A percentile compares a stretch with the other conserved stretches of the same genome.
Conservation (phyloP, 106 monocot species). For the Cymbidium sinense region DNA sequence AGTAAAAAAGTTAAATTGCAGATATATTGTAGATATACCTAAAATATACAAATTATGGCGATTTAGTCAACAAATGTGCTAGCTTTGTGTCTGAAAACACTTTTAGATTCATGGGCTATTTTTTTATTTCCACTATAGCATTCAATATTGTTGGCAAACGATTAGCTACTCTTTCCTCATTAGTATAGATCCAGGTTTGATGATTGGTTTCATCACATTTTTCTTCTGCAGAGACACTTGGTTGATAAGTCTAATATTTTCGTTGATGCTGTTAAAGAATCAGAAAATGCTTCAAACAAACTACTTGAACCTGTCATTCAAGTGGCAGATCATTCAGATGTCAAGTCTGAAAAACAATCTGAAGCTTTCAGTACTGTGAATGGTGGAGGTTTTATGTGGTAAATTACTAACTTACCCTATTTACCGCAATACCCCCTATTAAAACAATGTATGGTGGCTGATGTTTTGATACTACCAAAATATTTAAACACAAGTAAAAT, state of each 20-base stretch:
- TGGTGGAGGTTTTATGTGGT: not conserved
- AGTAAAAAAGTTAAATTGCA: not conserved
- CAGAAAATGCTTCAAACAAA: not conserved
- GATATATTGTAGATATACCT: not conserved
- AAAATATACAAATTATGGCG: not conserved
- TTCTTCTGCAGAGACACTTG: not conserved
- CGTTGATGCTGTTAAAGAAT: not conserved
- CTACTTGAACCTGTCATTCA: not conserved
- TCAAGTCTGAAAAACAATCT: not conserved
- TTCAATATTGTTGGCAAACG: not conserved
- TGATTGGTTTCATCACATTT: not conserved
- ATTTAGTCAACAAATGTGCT: not conserved
- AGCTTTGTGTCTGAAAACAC: not conserved
- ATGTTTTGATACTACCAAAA: not conserved
- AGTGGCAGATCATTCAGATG: constrained; percentile 1
- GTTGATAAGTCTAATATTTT: not conserved
- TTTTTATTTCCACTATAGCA: not conserved
- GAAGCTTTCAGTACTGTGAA: not conserved
- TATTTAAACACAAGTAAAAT: not conserved
- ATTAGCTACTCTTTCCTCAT: not conserved
- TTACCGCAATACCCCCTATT: not conserved
- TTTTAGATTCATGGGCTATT: constrained; percentile 1
- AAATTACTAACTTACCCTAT: not conserved
- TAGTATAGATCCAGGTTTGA: not conserved
- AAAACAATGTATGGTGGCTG: not conserved